These are phyloP conservation scores for Fusarium stilboides DNA, from an alignment of 2,329 filamentous ascomycete species.

Conservation along the genomic window DNA sequence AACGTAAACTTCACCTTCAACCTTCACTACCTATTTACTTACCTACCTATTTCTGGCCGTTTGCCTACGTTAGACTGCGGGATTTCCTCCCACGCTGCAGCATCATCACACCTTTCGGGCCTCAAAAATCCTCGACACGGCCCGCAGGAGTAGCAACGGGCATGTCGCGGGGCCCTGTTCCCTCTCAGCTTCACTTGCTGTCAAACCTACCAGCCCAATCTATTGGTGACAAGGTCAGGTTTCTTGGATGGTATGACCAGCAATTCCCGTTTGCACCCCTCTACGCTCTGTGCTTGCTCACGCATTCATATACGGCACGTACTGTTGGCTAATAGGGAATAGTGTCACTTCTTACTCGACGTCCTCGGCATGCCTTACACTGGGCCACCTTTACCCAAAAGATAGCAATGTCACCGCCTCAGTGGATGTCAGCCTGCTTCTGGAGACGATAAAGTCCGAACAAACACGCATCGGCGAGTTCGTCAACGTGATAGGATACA, in stretches of 20 bases:
- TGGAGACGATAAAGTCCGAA: slow-evolving; percentile 74
- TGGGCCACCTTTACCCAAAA: slow-evolving; percentile 77
- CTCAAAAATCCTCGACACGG: slow-evolving; percentile 22
- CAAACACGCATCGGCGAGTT: slow-evolving; percentile 83
- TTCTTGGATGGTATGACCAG: slow-evolving; percentile 85
- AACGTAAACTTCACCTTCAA: slow-evolving; percentile 27
- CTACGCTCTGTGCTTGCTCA: slow-evolving; percentile 13
- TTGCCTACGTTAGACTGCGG: slow-evolving; percentile 14
- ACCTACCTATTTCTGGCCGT: slow-evolving; percentile 1
- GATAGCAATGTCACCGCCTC: slow-evolving; percentile 63
- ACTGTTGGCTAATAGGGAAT: slow-evolving; percentile 44
- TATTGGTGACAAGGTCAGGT: slow-evolving; percentile 85
- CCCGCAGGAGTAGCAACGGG: slow-evolving; percentile 14
- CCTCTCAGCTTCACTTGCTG: slow-evolving; percentile 77
- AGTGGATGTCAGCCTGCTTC: slow-evolving; percentile 80
- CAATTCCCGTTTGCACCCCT: slow-evolving; percentile 10
- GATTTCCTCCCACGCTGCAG: slow-evolving; percentile 37
- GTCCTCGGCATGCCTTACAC: slow-evolving; percentile 71
- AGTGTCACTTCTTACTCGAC: slow-evolving; percentile 69
- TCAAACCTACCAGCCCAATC: slow-evolving; percentile 68
- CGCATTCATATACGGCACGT: slow-evolving; percentile 41
- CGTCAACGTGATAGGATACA: slow-evolving; percentile 91
- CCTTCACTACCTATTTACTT: slow-evolving; percentile 14
- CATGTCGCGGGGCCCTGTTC: slow-evolving; percentile 73
- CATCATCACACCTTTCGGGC: slow-evolving; percentile 41